These are phyloP conservation scores for Colletotrichum musae DNA, from an alignment of 2,329 filamentous ascomycete species.

Conservation along the genomic window DNA sequence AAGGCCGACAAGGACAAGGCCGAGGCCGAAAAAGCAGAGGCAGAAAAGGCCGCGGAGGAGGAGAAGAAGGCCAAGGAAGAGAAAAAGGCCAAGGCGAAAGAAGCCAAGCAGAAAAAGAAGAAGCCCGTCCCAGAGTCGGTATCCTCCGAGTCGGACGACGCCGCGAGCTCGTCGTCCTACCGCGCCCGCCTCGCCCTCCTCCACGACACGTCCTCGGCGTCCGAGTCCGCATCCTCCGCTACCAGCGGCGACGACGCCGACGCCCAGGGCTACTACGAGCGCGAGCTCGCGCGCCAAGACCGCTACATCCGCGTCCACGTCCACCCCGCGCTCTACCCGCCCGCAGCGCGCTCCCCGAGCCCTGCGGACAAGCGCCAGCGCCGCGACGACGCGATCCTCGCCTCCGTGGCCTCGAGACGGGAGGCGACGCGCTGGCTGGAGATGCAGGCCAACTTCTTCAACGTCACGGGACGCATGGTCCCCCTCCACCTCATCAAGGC, in stretches of 20 bases:
- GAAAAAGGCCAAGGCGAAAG: constrained; percentile 20
- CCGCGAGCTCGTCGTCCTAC: constrained; percentile 23
- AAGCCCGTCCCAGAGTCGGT: neutral
- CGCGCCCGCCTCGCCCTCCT: constrained; percentile 42
- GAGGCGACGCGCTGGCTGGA: constrained; percentile 55
- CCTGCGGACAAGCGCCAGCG: constrained; percentile 26
- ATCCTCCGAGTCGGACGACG: constrained; percentile 32
- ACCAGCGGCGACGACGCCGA: constrained; percentile 33
- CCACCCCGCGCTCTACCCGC: constrained; percentile 50
- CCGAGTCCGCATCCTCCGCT: constrained; percentile 42
- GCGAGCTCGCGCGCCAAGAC: constrained; percentile 45
- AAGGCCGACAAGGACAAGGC: neutral
- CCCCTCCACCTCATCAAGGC: constrained; percentile 54
- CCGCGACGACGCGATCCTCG: constrained; percentile 54
- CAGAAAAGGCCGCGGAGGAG: neutral
- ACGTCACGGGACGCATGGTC: constrained; percentile 59
- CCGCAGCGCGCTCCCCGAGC: constrained; percentile 45
- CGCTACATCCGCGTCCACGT: constrained; percentile 52
- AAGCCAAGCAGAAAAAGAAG: constrained; percentile 17
- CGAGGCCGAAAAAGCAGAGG: neutral
- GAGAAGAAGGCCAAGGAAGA: constrained; percentile 23
- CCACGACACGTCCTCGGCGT: constrained; percentile 47
- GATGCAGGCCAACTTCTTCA: constrained; percentile 61
- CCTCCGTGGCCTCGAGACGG: constrained; percentile 51
- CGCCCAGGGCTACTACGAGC: constrained; percentile 22